Evolutionary conservation across 805 yeast genomes (phyloP), one percentile per base, ranked within the genome.

Genomic region (Lipomyces anomalus): DNA sequence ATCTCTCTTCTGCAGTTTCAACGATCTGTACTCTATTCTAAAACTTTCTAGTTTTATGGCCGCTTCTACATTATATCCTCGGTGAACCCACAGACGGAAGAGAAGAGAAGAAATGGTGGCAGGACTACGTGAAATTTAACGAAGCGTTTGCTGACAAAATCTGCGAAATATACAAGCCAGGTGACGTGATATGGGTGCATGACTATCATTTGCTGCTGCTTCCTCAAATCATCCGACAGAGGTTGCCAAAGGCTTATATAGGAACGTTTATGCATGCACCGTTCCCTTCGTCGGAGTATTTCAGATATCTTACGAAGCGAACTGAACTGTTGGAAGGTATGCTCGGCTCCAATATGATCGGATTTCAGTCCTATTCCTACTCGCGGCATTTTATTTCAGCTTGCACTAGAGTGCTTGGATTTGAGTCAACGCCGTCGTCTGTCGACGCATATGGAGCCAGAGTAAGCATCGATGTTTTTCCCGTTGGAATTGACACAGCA

Each of bases 211-310:
- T 89, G 49, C 66, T 88, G 51, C 67, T 89, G 36, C 68, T 89
- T 47, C 97, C 97, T 2, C 92, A 83, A 60, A 72, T 89, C 64
- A 67, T 89, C 53, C 74, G 95, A 55, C 80, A 82, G 83, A 78
- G 76, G 58, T 71, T 82, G 40, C 86, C 86, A 2, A 76, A 81
- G 46, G 84, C 85, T 4, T 70, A 71, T 50, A 82, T 89, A 53
- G 92, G 90, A 11, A 77, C 84, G 43, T 88, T 77, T 64, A 66
- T 89, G 54, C 96, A 89, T 63, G 76, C 86, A 2, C 95, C 97
- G n/a, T 89, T 90, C 73, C 96, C 97, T 9, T 80, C 95, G 22
- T 81, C 88, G 16, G 99, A 92, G 65, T 88, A 89, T 63, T 87
- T 92, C 68, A 75, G 97, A 51, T 84, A 95, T 56, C 66, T 94